Percentiles rank a stretch among this genome's conserved stretches.
Evolutionary conservation across 2,329 filamentous ascomycete species (phyloP).

Genomic region (Apiospora aurea): DNA sequence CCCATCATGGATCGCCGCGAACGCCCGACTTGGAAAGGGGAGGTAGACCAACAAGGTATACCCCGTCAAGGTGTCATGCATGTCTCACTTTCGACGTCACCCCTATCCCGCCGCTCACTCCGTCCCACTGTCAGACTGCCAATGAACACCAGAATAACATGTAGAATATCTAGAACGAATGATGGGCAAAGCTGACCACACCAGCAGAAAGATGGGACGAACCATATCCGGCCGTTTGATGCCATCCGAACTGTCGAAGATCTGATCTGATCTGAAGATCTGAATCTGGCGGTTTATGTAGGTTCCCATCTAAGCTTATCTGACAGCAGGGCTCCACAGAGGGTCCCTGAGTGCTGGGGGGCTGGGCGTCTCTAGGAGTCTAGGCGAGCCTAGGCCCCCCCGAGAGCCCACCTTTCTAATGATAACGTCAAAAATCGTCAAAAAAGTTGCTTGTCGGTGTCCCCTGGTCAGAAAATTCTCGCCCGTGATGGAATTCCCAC

Average conservation of each 20-base stretch:
- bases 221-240: neutral
- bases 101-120: neutral
- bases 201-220: neutral
- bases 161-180: neutral
- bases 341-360: neutral
- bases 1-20: no score
- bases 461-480: neutral
- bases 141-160: neutral
- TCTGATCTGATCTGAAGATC: neutral
- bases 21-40: no score
- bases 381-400: conserved; percentile 2
- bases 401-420: conserved; percentile 11
- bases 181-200: neutral
- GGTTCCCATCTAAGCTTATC: conserved; percentile 9
- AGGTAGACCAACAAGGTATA: no score
- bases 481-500: neutral
- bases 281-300: neutral
- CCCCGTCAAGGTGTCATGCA: neutral
- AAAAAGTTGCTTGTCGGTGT: neutral
- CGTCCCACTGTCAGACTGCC: neutral
- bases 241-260: neutral
- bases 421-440: conserved; percentile 3
- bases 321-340: conserved; percentile 11
- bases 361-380: conserved; percentile 10
- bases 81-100: neutral